Evolutionary conservation across 441 rosid genomes (phyloP), one percentile per base, ranked within the genome.

Genomic region (Omphalea diandra): DNA sequence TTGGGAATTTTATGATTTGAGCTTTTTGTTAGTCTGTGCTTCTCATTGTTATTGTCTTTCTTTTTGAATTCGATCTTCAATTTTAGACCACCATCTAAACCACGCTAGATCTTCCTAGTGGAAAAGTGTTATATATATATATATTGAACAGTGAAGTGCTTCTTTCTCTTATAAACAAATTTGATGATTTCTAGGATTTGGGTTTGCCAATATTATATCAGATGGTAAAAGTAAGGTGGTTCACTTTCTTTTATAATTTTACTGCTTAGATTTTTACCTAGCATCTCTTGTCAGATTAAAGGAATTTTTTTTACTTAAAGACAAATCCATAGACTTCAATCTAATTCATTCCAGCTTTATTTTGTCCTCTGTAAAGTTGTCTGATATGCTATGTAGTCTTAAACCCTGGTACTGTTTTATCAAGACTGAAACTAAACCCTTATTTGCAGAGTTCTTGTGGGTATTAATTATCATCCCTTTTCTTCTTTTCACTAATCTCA

Each of bases 31-130:
- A 22, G n/a, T 36, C 4, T 54, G 26, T 31, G 20, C n/a, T n/a
- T 2, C 24, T 63, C n/a, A 49, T 26, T 49, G 9, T 18, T 8
- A 36, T 14, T 3, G n/a, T n/a, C 2, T 41, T 54, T 11, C 38
- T 26, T 50, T 29, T 17, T 57, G 44, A 46, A 54, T n/a, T 61
- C 53, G 60, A 36, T 69, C 76, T 57, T 65, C 49, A 20, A 73
- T 26, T 72, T 64, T 64, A 18, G 14, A 68, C 24, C 20, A 54
- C n/a, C 22, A 63, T 24, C 64, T n/a, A 32, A 17, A 47, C 32
- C 15, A n/a, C 43, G 54, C 50, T 54, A 68, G 81, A 56, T 72
- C 70, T 66, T 65, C 17, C 17, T 41, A 15, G n/a, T 68, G 4
- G 57, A 31, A 36, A 65, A 67, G 2, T 24, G 22, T 55, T 36